Evolutionary conservation across 768 basidiomycete genomes (phyloP), one percentile per base, ranked within the genome.

Genomic region (Mycena latifolia): DNA sequence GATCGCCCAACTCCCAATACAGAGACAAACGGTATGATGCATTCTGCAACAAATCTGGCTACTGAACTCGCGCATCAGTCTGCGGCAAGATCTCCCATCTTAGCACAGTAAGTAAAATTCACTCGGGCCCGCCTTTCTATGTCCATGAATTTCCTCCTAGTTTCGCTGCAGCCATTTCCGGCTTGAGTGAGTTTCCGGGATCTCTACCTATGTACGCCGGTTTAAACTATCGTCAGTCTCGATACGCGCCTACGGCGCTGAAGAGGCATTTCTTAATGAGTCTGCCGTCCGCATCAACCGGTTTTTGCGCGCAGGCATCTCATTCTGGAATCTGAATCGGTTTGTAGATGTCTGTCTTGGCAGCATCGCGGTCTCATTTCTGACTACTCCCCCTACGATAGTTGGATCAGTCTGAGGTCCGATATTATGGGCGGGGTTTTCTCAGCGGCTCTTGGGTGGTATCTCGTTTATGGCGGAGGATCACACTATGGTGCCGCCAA

Each of bases 161-260:
- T 27, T 85, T 88, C 69, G 80, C 83, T 7, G 84, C 86, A 20
- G 83, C 85, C 0, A 81, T 88, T 22, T 74, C 82, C 15, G 88
- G 88, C 39, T 66, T 86, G n/a, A 76, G 77, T 5, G 28, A 41
- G 55, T 57, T 28, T 22, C 20, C 12, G 4, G 10, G 15, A 43
- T 45, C 25, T 25, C 11, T 22, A 9, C 0, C 2, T 17, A 15
- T 5, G 3, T 39, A 39, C 20, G 18, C 25, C 10, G 20, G 20
- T 28, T 61, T 17, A 59, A 20, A 5, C 2, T 18, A 39, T 29
- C 5, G 9, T 18, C 33, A 67, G 66, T 52, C 9, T 67, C 66
- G 85, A 87, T 89, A 41, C 79, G 88, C 11, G 88, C 88, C 1
- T 89, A 87, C 66, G 83, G 85, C 18, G 86, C 86, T 12, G 80